Evolutionary conservation across 768 basidiomycete species (phyloP).

Genomic region (Pleurotus cornucopiae): DNA sequence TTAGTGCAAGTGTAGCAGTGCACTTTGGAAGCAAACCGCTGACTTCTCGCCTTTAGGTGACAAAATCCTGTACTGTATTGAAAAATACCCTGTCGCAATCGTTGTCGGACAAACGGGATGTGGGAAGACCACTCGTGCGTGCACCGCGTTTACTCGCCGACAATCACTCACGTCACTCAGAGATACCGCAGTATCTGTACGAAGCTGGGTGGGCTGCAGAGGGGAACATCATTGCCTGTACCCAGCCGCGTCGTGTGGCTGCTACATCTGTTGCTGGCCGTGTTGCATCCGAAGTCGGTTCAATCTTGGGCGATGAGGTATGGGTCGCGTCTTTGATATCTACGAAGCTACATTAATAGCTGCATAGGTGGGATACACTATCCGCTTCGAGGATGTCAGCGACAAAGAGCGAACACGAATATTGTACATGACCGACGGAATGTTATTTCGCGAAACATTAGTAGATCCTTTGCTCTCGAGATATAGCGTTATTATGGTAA

Average conservation of each 20-base stretch:
- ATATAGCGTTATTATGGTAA: conserved; percentile 94
- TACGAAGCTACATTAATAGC: conserved; percentile 4
- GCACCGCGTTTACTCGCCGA: background rate
- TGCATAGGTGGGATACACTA: conserved; percentile 91
- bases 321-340: conserved; percentile 10
- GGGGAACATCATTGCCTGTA: conserved; percentile 86
- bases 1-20: conserved; percentile 26
- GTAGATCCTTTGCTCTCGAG: conserved; percentile 88
- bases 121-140: conserved; percentile 95
- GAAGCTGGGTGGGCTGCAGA: conserved; percentile 91
- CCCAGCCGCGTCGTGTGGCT: conserved; percentile 89
- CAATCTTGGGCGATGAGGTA: conserved; percentile 85
- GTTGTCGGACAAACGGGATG: conserved; percentile 95
- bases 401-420: conserved; percentile 82
- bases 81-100: conserved; percentile 79
- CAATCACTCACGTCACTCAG: conserved; percentile 31
- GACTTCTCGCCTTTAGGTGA: conserved; percentile 43
- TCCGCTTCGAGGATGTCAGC: conserved; percentile 93
- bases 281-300: conserved; percentile 90
- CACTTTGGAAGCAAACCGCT: conserved; percentile 6
- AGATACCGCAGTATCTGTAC: conserved; percentile 91
- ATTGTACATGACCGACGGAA: conserved; percentile 96
- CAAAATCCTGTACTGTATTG: conserved; percentile 77
- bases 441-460: conserved; percentile 93
- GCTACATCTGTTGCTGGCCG: conserved; percentile 91